Evolutionary conservation across 2,329 filamentous ascomycete genomes (phyloP), one percentile per base, ranked within the genome.

Genomic region (Paecilomyces niveus): DNA sequence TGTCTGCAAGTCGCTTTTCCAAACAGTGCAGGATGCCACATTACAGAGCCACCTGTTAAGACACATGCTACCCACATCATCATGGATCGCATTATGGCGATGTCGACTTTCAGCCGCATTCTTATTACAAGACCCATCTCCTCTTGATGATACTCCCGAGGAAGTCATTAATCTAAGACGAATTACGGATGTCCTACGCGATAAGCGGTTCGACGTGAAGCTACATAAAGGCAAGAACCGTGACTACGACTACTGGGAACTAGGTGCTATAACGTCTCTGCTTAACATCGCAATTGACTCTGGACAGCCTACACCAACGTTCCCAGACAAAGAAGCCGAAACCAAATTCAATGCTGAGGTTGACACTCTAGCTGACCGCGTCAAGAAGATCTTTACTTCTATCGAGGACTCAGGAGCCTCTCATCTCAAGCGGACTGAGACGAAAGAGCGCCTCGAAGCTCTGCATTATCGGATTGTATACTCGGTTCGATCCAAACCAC

Each of bases 331-430:
- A 54, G 68, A 67, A 53, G 68, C 70, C 54, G 77, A 81, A 53
- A 71, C 64, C 2, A 70, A 75, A 2, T 96, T 93, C 77, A 90
- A 97, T 68, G 72, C 76, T 5, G 79, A 85, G 10, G 78, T 96
- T 33, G 92, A 96, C 71, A 77, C 75, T 22, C 78, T 96, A 3
- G 80, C 84, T 1, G 73, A 75, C 18, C 78, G 77, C 33, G 77
- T 95, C 55, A 84, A 86, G 55, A 64, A 71, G 6, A 76, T 85
- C 11, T 80, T 80, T 57, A 78, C 77, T 18, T 81, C 81, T 45
- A 95, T 96, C 66, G 82, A 87, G 59, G 89, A 92, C 67, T 82
- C 86, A 1, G 90, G 89, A 49, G 88, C 90, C 52, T 85, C 85
- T 22, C 85, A 89, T 65, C 79, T 94, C 59, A 82, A 83, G 15